Percentiles rank a stretch among this genome's conserved stretches.
Conservation (phyloP, 495 filamentous ascomycete genomes). For the Neurospora sp. region DNA sequence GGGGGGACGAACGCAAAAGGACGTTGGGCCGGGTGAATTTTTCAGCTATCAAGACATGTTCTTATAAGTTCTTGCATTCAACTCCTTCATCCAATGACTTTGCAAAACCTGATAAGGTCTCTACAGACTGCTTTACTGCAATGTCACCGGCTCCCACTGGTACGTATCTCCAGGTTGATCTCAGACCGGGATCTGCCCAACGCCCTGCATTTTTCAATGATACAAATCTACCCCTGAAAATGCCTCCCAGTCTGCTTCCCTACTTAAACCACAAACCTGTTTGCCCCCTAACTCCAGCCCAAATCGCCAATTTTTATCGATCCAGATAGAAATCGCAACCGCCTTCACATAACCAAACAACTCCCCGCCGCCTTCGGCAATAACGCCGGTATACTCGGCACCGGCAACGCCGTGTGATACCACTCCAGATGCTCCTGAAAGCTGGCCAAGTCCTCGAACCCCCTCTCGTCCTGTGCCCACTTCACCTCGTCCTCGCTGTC, state of each 20-base stretch:
- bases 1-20: background rate
- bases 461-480: slow-evolving; percentile 32
- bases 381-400: slow-evolving; percentile 14
- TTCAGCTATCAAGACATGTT: background rate
- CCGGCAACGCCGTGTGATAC: slow-evolving; percentile 29
- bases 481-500: slow-evolving; percentile 31
- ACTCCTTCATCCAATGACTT: background rate
- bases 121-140: background rate
- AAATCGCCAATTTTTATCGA: background rate
- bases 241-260: background rate
- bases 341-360: slow-evolving; percentile 31
- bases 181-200: background rate
- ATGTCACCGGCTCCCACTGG: background rate
- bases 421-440: slow-evolving; percentile 40
- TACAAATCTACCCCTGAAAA: background rate
- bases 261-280: background rate
- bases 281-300: background rate
- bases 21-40: background rate
- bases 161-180: background rate
- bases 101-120: background rate
- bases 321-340: background rate
- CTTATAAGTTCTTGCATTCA: background rate
- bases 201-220: background rate
- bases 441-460: slow-evolving; percentile 28
- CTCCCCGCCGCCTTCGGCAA: slow-evolving; percentile 7